Conservation (phyloP, 2,329 filamentous ascomycete genomes). For the Stachybotrys echinatus region DNA sequence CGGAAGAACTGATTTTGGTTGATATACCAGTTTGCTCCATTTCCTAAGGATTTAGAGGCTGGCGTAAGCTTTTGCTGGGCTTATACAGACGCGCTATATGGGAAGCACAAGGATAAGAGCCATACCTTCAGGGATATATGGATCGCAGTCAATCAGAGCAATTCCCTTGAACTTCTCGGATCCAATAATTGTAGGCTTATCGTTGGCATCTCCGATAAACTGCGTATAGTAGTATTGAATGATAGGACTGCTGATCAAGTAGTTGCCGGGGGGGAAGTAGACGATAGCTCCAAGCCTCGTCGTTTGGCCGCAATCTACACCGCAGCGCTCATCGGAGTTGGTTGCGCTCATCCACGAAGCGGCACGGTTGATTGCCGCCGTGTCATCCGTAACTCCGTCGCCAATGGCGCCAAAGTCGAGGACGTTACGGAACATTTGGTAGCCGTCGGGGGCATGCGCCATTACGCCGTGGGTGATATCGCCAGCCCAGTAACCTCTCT, state of each 20-base stretch:
- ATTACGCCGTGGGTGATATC: not conserved
- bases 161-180: not conserved
- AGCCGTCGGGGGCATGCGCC: slow-evolving; percentile 30
- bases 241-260: slow-evolving; percentile 27
- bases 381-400: not conserved
- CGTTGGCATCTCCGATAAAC: slow-evolving; percentile 4
- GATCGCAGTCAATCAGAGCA: not conserved
- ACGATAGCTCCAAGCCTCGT: not conserved
- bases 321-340: slow-evolving; percentile 45
- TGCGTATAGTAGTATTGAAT: not conserved
- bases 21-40: not conserved
- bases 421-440: slow-evolving; percentile 56
- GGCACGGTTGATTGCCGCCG: not conserved
- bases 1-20: slow-evolving; percentile 2
- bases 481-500: not conserved
- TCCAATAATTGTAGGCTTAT: not conserved
- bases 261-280: slow-evolving; percentile 44
- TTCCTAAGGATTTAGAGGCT: not conserved
- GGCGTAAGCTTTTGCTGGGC: not conserved
- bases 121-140: slow-evolving; percentile 28
- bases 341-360: slow-evolving; percentile 49
- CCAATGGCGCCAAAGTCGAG: not conserved
- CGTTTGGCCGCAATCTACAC: not conserved
- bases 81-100: not conserved
- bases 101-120: not conserved